Base-by-base conservation (phyloP, 148 eudicot genomes). In the Linanthus parryae region DNA sequence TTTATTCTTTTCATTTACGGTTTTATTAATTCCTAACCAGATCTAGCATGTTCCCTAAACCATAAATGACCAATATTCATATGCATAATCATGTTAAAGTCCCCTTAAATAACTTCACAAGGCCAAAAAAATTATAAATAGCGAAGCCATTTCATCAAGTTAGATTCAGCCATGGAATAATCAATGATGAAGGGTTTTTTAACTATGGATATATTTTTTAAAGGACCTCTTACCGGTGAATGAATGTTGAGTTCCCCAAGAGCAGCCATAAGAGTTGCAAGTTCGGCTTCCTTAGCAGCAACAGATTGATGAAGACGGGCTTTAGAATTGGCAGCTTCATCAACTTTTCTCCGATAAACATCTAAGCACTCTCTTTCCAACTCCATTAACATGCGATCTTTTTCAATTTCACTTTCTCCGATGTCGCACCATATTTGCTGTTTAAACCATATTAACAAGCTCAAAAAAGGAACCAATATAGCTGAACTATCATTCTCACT, bases 361-460 rank as follows among this genome's bases (percentile, higher is more conserved):
- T 78, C 73, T 27, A 74, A 64, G 56, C 81, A 78, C 64, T 82
- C 88, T 60, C 67, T 64, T 56, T 78, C 88, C 52, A 82, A 65
- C 53, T 82, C 88, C 65, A 72, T 48, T 52, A 82, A 56, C 88
- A 82, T 75, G 8, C 75, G 69, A 23, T 82, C 79, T 60, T 67
- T 78, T 15, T 82, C 84, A 26, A 67, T 68, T 41, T 78, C 78
- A 48, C 36, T 82, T 55, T 82, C 88, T 6, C 88, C 88, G 58
- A 82, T 82, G 43, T 78, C 88, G 43, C 53, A 63, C 88, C 88
- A 82, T 69, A 78, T 57, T 74, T 82, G 78, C 88, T 82, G 76
- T 57, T 26, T 54, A 37, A 35, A 63, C 10, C 34, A 42, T 1
- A 60, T 52, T 15, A 34, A 35, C 15, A 60, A 37, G n/a, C 6